phyloP scores from a whole-genome alignment of 2,329 filamentous ascomycete genomes.

The Ampelomyces quisqualis region DNA sequence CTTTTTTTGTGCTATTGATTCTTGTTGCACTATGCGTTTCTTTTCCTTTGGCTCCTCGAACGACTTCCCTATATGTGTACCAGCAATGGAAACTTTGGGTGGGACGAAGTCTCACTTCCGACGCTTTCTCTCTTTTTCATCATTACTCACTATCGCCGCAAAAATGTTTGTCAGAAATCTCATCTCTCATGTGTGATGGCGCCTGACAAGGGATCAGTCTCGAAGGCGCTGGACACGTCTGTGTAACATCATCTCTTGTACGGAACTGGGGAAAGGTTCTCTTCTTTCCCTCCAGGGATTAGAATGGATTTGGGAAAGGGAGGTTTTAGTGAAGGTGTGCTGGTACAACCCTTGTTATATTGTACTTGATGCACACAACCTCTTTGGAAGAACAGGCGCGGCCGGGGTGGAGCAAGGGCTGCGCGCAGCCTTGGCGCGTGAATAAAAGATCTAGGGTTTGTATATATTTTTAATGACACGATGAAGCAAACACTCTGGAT shows the following conservation, averaged over 20 bases:
- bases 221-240: constrained; percentile 32
- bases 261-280: constrained; percentile 7
- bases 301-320: constrained; percentile 11
- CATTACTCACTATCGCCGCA: constrained; percentile 8
- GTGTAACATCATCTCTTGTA: constrained; percentile 33
- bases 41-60: constrained; percentile 6
- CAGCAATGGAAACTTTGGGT: constrained; percentile 21
- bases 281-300: too few species aligned
- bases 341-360: constrained; percentile 21
- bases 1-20: constrained; percentile 21
- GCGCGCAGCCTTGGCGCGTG: background rate
- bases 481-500: background rate
- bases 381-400: background rate
- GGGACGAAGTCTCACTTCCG: constrained; percentile 1
- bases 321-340: constrained; percentile 11
- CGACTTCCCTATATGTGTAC: constrained; percentile 21
- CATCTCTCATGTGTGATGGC: constrained; percentile 27
- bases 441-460: constrained; percentile 11
- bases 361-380: constrained; percentile 15
- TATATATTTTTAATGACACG: constrained; percentile 23
- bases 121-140: constrained; percentile 3
- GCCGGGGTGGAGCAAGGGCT: constrained; percentile 4
- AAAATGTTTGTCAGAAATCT: constrained; percentile 28
- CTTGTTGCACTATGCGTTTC: constrained; percentile 8
- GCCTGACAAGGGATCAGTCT: constrained; percentile 20